These are phyloP conservation scores for Eucalyptus guilfoylei DNA, from an alignment of 345 rosid genomes.

Conservation along the genomic window DNA sequence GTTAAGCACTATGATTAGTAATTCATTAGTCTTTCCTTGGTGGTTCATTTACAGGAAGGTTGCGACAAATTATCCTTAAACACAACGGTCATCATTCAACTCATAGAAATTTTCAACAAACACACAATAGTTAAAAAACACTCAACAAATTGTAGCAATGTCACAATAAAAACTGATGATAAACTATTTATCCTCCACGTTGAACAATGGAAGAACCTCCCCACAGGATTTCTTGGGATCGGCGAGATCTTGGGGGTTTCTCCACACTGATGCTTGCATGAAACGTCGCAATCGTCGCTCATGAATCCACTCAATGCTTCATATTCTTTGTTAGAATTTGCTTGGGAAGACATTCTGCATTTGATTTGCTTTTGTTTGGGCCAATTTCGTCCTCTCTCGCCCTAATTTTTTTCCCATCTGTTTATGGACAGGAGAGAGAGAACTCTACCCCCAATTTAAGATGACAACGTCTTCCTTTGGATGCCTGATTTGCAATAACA, in stretches of 20 bases:
- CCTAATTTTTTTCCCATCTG: neutral
- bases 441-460: neutral
- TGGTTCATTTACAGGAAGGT: neutral
- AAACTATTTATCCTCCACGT: neutral
- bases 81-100: neutral
- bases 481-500: neutral
- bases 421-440: neutral
- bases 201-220: neutral
- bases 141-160: neutral
- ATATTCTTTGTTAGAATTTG: neutral
- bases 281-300: neutral
- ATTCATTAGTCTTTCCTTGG: neutral
- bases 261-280: neutral
- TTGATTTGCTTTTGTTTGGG: neutral
- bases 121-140: neutral
- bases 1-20: too few species aligned
- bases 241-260: neutral
- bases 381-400: neutral
- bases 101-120: neutral
- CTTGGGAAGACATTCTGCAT: neutral
- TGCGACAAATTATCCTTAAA: neutral
- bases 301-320: neutral
- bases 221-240: neutral
- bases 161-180: neutral
- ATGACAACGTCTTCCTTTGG: neutral